Base-by-base conservation (phyloP, 1,284 basidiomycete species). In the Ustilago tritici region DNA sequence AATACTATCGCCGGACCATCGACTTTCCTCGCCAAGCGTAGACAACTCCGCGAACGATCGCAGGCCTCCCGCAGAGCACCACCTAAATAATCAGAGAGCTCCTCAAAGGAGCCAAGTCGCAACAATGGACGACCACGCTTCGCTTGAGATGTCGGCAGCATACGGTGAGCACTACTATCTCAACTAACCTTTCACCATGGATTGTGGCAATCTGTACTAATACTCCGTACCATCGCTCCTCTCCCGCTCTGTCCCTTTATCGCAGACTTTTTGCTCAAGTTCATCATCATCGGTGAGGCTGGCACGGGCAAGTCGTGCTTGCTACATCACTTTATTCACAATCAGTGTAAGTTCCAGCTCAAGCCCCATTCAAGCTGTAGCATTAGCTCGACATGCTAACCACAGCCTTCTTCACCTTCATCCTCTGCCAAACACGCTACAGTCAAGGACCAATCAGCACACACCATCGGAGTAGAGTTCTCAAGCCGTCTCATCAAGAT, bases 381-480 rank as follows among this genome's bases (percentile, higher is more conserved):
- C 28, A 38, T 8, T 23, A 14, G n/a, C 2, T 15, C n/a, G 11
- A 17, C 23, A 36, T 15, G 15, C 56, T 65, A 47, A 65, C 54
- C 23, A 17, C n/a, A 14, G n/a, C 40, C 34, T 14, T 19, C 40
- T 40, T 46, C 43, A 46, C 17, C n/a, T 11, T 15, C n/a, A n/a
- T 19, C 43, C n/a, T 46, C n/a, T 19, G 43, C 11, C 7, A 8
- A 19, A 19, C 11, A 7, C 40, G 6, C 49, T 49, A 9, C 86
- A 97, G 95, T 96, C 90, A 97, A 96, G 88, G 93, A 95, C 81
- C 93, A 96, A 84, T 95, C 95, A 0, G 93, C 95, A 87, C 96
- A 99, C 86, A 99, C 96, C 14, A 98, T 99, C 73, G 96, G 95
- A 12, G 95, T 97, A 38, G 95, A 96, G 84, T 96, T 97, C 86